Conservation (phyloP, 1,139 yeast genomes). For the Nakaseomyces nivariensis region DNA sequence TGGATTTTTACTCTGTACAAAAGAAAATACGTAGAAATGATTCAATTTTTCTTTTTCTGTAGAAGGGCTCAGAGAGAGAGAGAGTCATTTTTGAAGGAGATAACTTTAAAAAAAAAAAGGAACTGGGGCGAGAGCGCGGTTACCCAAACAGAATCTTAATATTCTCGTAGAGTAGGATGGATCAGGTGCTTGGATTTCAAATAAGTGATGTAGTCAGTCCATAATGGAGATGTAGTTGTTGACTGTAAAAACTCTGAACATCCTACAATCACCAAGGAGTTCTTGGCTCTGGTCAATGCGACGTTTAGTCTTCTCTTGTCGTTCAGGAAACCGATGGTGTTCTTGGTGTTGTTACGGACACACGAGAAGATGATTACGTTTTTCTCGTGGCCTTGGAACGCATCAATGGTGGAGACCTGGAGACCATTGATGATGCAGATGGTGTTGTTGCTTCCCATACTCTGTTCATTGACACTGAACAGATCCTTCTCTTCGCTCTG, state of each 20-base stretch:
- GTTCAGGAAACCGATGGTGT: slow-evolving; percentile 47
- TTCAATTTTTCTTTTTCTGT: no score
- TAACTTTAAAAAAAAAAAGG: no score
- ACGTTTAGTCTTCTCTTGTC: slow-evolving; percentile 53
- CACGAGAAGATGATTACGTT: slow-evolving; percentile 50
- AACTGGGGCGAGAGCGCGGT: not conserved
- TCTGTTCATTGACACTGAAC: slow-evolving; percentile 20
- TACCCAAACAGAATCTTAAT: not conserved
- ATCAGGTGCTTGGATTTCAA: slow-evolving; percentile 12
- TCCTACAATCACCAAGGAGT: slow-evolving; percentile 48
- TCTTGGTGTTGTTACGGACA: slow-evolving; percentile 44
- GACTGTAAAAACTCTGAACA: slow-evolving; percentile 40
- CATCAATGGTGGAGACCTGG: slow-evolving; percentile 61
- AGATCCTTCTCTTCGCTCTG: slow-evolving; percentile 51
- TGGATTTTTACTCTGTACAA: not conserved
- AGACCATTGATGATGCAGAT: slow-evolving; percentile 55
- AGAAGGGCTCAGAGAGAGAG: no score
- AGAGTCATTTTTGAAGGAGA: no score
- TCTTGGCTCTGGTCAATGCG: slow-evolving; percentile 54
- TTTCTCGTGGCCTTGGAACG: slow-evolving; percentile 60
- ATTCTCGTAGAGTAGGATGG: not conserved
- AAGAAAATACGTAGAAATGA: no score
- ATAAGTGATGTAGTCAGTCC: slow-evolving; percentile 44
- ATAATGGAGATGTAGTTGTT: slow-evolving; percentile 43
- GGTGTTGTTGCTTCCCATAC: slow-evolving; percentile 29